Conservation (phyloP, 2,329 filamentous ascomycete species). For the Colletotrichum sp. region DNA sequence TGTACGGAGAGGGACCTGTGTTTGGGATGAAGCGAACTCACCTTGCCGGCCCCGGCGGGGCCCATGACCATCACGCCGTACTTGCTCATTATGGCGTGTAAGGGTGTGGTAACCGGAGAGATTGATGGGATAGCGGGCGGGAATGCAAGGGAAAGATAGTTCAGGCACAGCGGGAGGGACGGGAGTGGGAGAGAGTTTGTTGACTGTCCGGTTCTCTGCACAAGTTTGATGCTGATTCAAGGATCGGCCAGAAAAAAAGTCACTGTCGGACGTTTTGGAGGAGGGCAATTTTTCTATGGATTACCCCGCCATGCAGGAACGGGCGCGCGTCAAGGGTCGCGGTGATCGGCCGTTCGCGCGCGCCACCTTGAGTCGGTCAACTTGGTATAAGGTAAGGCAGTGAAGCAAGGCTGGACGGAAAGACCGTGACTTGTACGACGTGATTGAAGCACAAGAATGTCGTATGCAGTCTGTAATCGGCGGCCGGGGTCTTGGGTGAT, state of each 20-base stretch:
- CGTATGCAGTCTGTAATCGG: background rate
- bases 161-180: background rate
- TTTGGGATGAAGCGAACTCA: conserved; percentile 33
- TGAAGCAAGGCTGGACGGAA: background rate
- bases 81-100: conserved; percentile 74
- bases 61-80: conserved; percentile 96
- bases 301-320: conserved; percentile 25
- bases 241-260: background rate
- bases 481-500: background rate
- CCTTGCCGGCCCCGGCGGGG: conserved; percentile 93
- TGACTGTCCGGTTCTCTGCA: background rate
- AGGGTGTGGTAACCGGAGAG: background rate
- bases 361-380: background rate
- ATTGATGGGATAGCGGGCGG: background rate
- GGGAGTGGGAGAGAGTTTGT: background rate
- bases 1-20: background rate
- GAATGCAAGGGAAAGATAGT: background rate
- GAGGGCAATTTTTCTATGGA: conserved; percentile 1
- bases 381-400: background rate
- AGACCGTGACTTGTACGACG: background rate
- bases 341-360: conserved; percentile 9
- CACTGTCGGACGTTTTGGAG: background rate
- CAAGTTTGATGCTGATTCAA: background rate
- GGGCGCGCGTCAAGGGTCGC: conserved; percentile 12
- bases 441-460: background rate